phyloP scores from a whole-genome alignment of 2,329 filamentous ascomycete genomes.

The Colletotrichum sidae region DNA sequence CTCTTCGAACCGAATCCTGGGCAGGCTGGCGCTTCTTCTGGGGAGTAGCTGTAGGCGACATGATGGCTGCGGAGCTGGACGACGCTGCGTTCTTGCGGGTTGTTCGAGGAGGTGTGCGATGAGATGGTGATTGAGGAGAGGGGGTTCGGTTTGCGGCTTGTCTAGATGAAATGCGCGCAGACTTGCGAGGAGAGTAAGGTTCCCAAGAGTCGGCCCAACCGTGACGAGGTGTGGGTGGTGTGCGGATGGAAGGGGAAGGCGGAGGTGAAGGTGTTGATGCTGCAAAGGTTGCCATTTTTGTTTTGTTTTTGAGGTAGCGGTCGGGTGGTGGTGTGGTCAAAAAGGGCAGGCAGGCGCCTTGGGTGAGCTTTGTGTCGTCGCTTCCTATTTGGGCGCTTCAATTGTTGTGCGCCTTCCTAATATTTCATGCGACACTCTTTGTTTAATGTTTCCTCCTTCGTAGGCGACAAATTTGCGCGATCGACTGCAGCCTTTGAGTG shows the following conservation, averaged over 20 bases:
- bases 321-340: not conserved
- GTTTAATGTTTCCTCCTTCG: too few relatives aligned
- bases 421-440: too few relatives aligned
- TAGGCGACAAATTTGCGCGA: too few relatives aligned
- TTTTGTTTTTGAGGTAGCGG: too few relatives aligned
- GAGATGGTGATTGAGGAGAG: slow-evolving; percentile 57
- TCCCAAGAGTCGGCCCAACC: slow-evolving; percentile 77
- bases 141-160: slow-evolving; percentile 65
- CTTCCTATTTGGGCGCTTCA: slow-evolving; percentile 19
- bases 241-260: slow-evolving; percentile 64
- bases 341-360: slow-evolving; percentile 23
- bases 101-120: slow-evolving; percentile 50
- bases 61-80: slow-evolving; percentile 40
- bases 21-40: slow-evolving; percentile 61
- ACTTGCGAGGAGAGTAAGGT: slow-evolving; percentile 79
- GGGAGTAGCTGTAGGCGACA: slow-evolving; percentile 42
- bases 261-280: slow-evolving; percentile 72
- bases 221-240: slow-evolving; percentile 76
- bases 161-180: slow-evolving; percentile 71
- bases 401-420: too few relatives aligned
- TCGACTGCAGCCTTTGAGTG: too few relatives aligned
- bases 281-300: slow-evolving; percentile 38
- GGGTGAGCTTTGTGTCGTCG: slow-evolving; percentile 10
- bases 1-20: slow-evolving; percentile 60
- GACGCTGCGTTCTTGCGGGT: slow-evolving; percentile 46